Base-by-base conservation (phyloP, 139 green algal species). In the Pleodorina starrii region DNA sequence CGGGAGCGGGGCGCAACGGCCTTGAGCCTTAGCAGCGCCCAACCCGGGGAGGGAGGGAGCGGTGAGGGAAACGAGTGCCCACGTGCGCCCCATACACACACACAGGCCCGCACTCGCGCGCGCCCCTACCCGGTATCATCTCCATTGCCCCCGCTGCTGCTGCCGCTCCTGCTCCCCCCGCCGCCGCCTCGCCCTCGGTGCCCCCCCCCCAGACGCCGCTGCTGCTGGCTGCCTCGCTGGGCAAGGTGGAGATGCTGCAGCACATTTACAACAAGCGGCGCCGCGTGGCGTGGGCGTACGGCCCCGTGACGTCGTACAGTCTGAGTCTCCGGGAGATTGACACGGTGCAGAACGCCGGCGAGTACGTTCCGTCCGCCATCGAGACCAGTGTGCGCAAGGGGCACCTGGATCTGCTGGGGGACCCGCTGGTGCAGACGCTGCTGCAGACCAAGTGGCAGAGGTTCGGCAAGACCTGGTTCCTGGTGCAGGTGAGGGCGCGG, bases 251-350 rank as follows among this genome's bases (percentile, higher is more conserved):
- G 35, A 90, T 92, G 77, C 91, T 93, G 76, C 89, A 95, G 91
- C 93, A 95, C 92, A 94, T 96, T 42, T 95, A 94, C 90, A 92
- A 90, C 86, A 92, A 91, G 80, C 84, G 93, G 9, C 79, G 93
- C 19, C 79, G 90, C 16, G 88, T 94, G n/a, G 84, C 83, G 43
- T 94, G 91, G 91, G 79, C 86, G 29, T 94, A 94, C 75, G 91
- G 91, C 38, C 91, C 91, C 38, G 91, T 94, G 9, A 95, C 91
- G 25, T 89, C 60, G 68, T 95, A 94, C 91, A 88, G 66, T n/a
- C 79, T 94, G 25, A 87, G 89, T 11, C 90, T 95, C 79, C 86
- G 91, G 38, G 93, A 95, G 90, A 94, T 95, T 57, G 93, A 95
- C 84, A 94, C 90, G 27, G 89, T 94, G 27, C 83, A 88, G 32